These are phyloP conservation scores for Parasarocladium wereldwijsianum DNA, from an alignment of 2,329 filamentous ascomycete species.

Conservation along the genomic window DNA sequence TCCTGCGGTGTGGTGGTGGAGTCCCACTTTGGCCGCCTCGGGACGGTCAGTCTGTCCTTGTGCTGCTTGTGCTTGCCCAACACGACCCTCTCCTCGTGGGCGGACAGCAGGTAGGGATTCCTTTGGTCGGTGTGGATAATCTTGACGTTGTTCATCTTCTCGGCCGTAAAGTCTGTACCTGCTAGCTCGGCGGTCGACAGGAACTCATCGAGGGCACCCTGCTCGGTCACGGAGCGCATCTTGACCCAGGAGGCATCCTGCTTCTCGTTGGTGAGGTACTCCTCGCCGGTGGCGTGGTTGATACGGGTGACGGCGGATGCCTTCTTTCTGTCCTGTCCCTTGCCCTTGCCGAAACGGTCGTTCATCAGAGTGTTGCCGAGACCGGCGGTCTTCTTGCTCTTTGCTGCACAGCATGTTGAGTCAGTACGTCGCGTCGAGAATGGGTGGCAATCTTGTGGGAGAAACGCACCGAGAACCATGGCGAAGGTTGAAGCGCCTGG, in stretches of 20 bases:
- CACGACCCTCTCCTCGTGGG: conserved; percentile 65
- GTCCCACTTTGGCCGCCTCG: conserved; percentile 81
- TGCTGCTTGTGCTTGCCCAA: conserved; percentile 74
- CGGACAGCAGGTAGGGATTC: conserved; percentile 84
- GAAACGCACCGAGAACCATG: conserved; percentile 4
- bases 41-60: conserved; percentile 67
- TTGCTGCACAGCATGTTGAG: no score
- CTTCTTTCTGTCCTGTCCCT: conserved; percentile 69
- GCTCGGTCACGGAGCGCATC: conserved; percentile 97
- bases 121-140: conserved; percentile 95
- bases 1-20: conserved; percentile 68
- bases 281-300: conserved; percentile 67
- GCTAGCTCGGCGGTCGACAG: conserved; percentile 88
- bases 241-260: conserved; percentile 96
- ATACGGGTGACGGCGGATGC: conserved; percentile 46
- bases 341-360: conserved; percentile 90
- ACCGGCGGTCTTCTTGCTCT: conserved; percentile 89
- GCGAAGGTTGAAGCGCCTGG: neutral
- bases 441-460: no score
- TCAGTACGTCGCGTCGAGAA: no score
- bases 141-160: conserved; percentile 98
- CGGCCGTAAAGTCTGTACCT: conserved; percentile 96
- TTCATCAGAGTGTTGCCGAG: conserved; percentile 98
- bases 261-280: conserved; percentile 82
- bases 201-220: conserved; percentile 93